Conservation (phyloP, 2,329 filamentous ascomycete species). For the Hirsutella rhossiliensis region DNA sequence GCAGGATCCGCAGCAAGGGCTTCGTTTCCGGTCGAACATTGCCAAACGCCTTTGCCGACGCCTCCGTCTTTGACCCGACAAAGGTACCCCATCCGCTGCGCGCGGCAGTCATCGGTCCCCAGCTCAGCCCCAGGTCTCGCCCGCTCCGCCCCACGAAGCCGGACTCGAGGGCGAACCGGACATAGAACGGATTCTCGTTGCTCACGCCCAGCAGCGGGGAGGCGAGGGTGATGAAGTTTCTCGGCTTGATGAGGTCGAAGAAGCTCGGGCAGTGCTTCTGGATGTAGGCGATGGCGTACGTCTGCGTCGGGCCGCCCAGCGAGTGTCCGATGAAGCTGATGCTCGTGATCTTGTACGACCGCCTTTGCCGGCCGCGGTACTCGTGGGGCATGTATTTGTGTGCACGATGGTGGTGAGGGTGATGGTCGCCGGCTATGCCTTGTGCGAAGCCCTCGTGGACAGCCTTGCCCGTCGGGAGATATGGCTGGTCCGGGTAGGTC, state of each 20-base stretch:
- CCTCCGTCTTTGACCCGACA: constrained; percentile 60
- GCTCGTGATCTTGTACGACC: constrained; percentile 75
- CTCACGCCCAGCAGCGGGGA: constrained; percentile 84
- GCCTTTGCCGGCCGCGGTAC: constrained; percentile 34
- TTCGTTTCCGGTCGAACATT: constrained; percentile 41
- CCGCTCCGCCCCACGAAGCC: constrained; percentile 88
- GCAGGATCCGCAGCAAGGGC: constrained; percentile 75
- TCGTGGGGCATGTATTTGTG: constrained; percentile 46
- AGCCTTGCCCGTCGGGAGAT: constrained; percentile 51
- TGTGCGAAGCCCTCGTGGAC: constrained; percentile 29
- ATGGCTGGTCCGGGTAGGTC: constrained; percentile 91
- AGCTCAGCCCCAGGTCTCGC: constrained; percentile 87
- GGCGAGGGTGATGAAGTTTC: constrained; percentile 85
- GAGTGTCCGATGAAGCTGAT: constrained; percentile 95
- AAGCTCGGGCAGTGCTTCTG: constrained; percentile 90
- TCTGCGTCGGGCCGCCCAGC: constrained; percentile 83
- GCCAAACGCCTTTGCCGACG: constrained; percentile 18
- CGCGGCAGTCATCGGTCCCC: constrained; percentile 77
- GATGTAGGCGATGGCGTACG: constrained; percentile 84
- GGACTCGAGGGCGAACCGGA: constrained; percentile 94
- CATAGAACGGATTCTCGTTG: constrained; percentile 94
- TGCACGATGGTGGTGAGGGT: constrained; percentile 27
- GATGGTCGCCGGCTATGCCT: constrained; percentile 20
- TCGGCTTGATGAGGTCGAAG: constrained; percentile 71
- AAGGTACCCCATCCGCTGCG: constrained; percentile 81